Base-by-base conservation (phyloP, 768 basidiomycete species). In the Gloeostereum incarnatum region DNA sequence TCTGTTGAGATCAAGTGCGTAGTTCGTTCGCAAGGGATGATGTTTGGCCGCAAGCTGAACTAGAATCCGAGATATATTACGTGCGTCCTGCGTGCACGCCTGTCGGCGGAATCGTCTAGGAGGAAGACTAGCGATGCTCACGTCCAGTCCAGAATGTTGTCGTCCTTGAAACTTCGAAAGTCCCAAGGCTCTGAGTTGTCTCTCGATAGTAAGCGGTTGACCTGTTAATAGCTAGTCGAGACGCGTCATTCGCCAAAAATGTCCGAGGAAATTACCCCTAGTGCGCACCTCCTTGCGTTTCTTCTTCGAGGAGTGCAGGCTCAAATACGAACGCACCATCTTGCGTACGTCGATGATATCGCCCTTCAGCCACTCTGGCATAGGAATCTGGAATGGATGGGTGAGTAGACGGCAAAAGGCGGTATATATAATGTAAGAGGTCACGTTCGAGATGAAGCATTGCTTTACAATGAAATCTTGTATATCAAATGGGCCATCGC, bases 71-170 rank as follows among this genome's bases (percentile, higher is more conserved):
- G 86, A 71, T 40, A 97, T 75, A 57, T 99, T 99, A 21, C 86
- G 81, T 24, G 87, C 73, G 60, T 99, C 92, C 90, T 93, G 45
- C 43, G 39, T 18, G 17, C 49, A 18, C 26, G 50, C 38, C 30
- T 23, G 24, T 26, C 33, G 24, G 38, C 16, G 42, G 19, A 46
- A 36, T 43, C 36, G 29, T 41, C 39, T 44, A 38, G 39, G 38
- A 17, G 20, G 41, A 49, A 46, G 36, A 44, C 41, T 39, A 49
- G 37, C 13, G 40, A 35, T 31, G 78, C 86, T 66, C 45, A 92
- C 93, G 60, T 92, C 90, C 24, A 94, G 83, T 17, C 94, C 94
- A 51, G 78, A 78, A 59, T 98, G 94, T 39, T 77, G 68, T 49
- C 85, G 75, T 16, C 94, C 93, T 56, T 81, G 63, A 53, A 98